A percentile compares a stretch with the other conserved stretches of the same genome.
Conservation (phyloP, 2,329 filamentous ascomycete species). For the Aspergillus fischeri region DNA sequence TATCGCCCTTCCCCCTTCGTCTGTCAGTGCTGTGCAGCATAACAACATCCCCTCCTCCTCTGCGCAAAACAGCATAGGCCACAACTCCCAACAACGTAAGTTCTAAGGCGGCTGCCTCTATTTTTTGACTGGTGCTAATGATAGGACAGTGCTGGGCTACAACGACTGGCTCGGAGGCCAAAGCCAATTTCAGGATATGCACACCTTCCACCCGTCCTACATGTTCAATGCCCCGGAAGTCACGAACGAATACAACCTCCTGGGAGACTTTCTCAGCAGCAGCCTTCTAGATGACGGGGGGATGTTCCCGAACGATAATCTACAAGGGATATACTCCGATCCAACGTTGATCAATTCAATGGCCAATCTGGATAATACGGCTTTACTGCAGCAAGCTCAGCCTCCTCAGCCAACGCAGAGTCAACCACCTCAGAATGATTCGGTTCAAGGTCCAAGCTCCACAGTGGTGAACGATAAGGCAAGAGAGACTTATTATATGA, state of each 20-base stretch:
- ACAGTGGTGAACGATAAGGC: slow-evolving; percentile 63
- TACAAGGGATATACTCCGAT: slow-evolving; percentile 58
- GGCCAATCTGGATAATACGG: slow-evolving; percentile 30
- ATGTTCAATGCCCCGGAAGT: slow-evolving; percentile 94
- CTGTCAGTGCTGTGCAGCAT: slow-evolving; percentile 56
- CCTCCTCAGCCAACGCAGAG: slow-evolving; percentile 28
- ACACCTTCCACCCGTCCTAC: slow-evolving; percentile 87
- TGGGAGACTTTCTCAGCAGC: slow-evolving; percentile 94
- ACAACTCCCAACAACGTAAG: slow-evolving; percentile 72
- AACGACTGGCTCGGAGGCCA: slow-evolving; percentile 76
- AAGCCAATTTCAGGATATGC: slow-evolving; percentile 89
- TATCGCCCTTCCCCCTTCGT: slow-evolving; percentile 48
- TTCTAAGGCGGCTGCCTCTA: slow-evolving; percentile 19
- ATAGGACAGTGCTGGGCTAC: slow-evolving; percentile 66
- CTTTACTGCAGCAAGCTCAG: slow-evolving; percentile 35
- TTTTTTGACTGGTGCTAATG: slow-evolving; percentile 22
- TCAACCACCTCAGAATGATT: slow-evolving; percentile 41
- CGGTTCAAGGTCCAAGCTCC: slow-evolving; percentile 59
- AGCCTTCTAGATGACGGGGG: slow-evolving; percentile 82
- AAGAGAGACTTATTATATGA: slow-evolving; percentile 86
- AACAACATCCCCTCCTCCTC: slow-evolving; percentile 63
- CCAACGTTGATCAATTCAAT: slow-evolving; percentile 49
- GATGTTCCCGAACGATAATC: slow-evolving; percentile 63
- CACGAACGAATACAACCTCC: slow-evolving; percentile 90
- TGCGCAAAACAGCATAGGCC: slow-evolving; percentile 56